Base-by-base conservation (phyloP, 2,329 filamentous ascomycete genomes). In the Ophiocordyceps polyrhachis-furcata region DNA sequence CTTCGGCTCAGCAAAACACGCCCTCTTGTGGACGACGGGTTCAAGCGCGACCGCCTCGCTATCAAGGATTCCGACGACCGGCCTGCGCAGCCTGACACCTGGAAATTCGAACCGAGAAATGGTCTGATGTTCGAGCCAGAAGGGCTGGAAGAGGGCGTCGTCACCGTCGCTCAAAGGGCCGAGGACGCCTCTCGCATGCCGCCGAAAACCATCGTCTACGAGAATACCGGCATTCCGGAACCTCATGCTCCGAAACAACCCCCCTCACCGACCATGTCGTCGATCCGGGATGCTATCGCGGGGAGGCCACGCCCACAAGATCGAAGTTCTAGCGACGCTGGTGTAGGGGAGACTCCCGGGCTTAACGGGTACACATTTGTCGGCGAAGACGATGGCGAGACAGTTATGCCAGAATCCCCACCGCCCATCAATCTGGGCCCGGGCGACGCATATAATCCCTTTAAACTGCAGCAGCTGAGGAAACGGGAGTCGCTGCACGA, bases 281-380 rank as follows among this genome's bases (percentile, higher is more conserved):
- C 87, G 1, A 74, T 95, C 20, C 76, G 81, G 50, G 86, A 88
- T 52, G 88, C 88, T 9, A 86, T 95, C 46, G 77, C 81, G 1
- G 85, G 87, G 11, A 75, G 69, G 8, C 76, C 81, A 5, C 73
- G 76, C 9, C 65, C 69, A 2, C 72, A 69, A 9, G 74, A 79
- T 21, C 75, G 76, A 13, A 79, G 85, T 51, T 74, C 74, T 0
- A 65, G 55, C 6, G 70, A 70, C 2, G 52, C 53, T 0, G 68
- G 69, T 1, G 82, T 80, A 15, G 73, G 71, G 47, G 87, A 93
- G 60, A 96, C 89, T 0, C 91, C 89, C 0, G 74, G 85, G 2
- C 84, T 96, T 0, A 93, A 93, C 50, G 91, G 91, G 1, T 98
- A 95, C 59, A 76, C 86, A 0, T 96, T 94, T 61, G 88, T 98